Percentiles rank a stretch among this genome's conserved stretches.
phyloP scores from a whole-genome alignment of 768 basidiomycete species.

The Xerocomus spinulosus region DNA sequence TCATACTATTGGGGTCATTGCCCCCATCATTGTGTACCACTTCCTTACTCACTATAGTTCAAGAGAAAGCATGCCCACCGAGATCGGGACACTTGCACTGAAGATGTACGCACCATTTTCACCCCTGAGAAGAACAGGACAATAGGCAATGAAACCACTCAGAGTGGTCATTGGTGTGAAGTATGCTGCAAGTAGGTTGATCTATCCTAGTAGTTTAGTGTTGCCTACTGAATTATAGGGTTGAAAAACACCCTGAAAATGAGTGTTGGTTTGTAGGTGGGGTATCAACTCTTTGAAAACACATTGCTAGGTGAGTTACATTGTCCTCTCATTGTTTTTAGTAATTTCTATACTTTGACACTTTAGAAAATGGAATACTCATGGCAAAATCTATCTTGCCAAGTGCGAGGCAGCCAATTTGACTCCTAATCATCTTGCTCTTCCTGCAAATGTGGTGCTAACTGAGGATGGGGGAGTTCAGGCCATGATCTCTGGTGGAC shows the following conservation, averaged over 20 bases:
- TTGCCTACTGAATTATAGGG: background rate
- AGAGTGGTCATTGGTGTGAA: background rate
- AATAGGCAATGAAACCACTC: background rate
- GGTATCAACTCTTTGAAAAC: background rate
- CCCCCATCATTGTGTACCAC: too few relatives aligned
- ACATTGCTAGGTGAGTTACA: background rate
- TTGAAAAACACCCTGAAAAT: background rate
- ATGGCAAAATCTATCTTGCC: background rate
- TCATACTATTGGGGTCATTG: too few relatives aligned
- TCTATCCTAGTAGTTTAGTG: background rate
- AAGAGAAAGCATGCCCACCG: background rate
- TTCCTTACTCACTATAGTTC: too few relatives aligned
- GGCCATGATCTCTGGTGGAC: background rate
- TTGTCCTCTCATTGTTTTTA: background rate
- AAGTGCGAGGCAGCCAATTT: background rate
- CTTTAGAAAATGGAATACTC: background rate
- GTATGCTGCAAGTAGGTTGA: background rate
- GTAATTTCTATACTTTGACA: background rate
- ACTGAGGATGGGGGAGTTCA: background rate
- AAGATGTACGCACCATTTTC: background rate
- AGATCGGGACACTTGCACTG: background rate
- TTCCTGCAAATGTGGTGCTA: background rate
- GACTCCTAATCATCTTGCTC: background rate
- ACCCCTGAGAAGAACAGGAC: background rate
- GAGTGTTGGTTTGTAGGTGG: background rate